Conservation (phyloP, 345 rosid genomes). For the Pelargonium nanum region DNA sequence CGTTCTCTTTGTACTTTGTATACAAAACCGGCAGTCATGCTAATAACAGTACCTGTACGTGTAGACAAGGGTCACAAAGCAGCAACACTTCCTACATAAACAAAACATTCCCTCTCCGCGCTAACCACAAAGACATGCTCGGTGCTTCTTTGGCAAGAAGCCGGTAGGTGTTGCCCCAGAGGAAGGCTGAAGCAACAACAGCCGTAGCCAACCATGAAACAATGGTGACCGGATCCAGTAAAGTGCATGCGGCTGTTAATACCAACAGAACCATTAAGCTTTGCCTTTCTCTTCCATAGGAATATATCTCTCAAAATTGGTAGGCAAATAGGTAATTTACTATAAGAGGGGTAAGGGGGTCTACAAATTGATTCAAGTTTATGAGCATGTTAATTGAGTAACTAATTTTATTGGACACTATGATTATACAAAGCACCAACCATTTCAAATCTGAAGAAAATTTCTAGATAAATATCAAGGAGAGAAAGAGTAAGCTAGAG, state of each 20-base stretch:
- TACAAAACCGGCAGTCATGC: slow-evolving; percentile 29
- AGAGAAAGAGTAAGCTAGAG: too few relatives aligned
- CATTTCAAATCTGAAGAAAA: too few relatives aligned
- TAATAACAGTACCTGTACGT: slow-evolving; percentile 20
- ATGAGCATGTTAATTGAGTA: too few relatives aligned
- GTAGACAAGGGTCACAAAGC: neutral
- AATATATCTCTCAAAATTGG: slow-evolving; percentile 9
- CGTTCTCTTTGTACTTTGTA: slow-evolving; percentile 19
- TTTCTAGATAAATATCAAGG: too few relatives aligned
- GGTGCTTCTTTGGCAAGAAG: slow-evolving; percentile 4
- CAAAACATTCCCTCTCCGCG: slow-evolving; percentile 11
- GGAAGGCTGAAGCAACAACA: slow-evolving; percentile 8
- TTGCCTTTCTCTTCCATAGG: slow-evolving; percentile 12
- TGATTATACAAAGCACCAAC: too few relatives aligned
- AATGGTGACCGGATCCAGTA: slow-evolving; percentile 3
- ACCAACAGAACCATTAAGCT: slow-evolving; percentile 1
- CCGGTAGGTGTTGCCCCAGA: slow-evolving; percentile 10
- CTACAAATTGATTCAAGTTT: too few relatives aligned
- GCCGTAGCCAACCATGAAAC: slow-evolving; percentile 6
- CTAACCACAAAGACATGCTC: slow-evolving; percentile 1
- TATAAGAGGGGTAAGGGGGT: too few relatives aligned
- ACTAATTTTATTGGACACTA: too few relatives aligned
- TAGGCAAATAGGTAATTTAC: too few relatives aligned
- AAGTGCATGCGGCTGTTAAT: slow-evolving; percentile 1
- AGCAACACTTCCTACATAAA: slow-evolving; percentile 4